phyloP scores from a whole-genome alignment of 2,329 filamentous ascomycete genomes.

The Aquanectria penicillioides region DNA sequence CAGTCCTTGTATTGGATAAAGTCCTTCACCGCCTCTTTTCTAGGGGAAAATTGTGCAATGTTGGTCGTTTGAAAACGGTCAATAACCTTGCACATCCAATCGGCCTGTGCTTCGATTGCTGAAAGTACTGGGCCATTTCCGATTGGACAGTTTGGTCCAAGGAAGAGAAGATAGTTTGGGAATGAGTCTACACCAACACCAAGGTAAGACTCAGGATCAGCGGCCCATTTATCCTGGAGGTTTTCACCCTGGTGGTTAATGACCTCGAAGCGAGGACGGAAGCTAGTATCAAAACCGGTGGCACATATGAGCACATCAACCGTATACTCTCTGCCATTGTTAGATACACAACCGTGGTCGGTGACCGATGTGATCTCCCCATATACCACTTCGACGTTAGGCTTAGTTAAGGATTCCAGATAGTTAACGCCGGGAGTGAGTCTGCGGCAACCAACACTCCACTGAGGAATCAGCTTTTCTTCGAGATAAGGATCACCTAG shows the following conservation, averaged over 20 bases:
- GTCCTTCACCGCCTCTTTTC: conserved; percentile 57
- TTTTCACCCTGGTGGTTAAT: conserved; percentile 58
- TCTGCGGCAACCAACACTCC: conserved; percentile 58
- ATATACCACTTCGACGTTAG: conserved; percentile 60
- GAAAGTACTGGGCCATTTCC: conserved; percentile 51
- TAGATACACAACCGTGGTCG: conserved; percentile 58
- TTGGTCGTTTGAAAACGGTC: conserved; percentile 57
- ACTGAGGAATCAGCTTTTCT: conserved; percentile 61
- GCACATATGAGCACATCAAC: conserved; percentile 67
- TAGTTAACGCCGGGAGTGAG: conserved; percentile 63
- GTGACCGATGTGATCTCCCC: conserved; percentile 49
- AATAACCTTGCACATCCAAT: conserved; percentile 61
- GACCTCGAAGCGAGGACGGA: conserved; percentile 61
- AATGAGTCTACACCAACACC: conserved; percentile 62
- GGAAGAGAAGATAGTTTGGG: conserved; percentile 65
- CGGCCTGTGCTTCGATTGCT: conserved; percentile 57
- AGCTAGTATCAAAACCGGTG: conserved; percentile 66
- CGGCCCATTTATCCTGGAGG: conserved; percentile 59
- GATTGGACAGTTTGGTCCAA: conserved; percentile 53
- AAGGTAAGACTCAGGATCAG: conserved; percentile 61
- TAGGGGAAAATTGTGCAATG: conserved; percentile 56
- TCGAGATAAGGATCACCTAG: conserved; percentile 58
- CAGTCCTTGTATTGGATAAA: conserved; percentile 58
- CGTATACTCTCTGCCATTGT: conserved; percentile 58
- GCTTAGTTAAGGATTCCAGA: conserved; percentile 55